Percentiles rank a stretch among this genome's conserved stretches.
These are phyloP conservation scores for Yamadazyma triangularis DNA, from an alignment of 1,139 yeast genomes.

Conservation along the genomic window DNA sequence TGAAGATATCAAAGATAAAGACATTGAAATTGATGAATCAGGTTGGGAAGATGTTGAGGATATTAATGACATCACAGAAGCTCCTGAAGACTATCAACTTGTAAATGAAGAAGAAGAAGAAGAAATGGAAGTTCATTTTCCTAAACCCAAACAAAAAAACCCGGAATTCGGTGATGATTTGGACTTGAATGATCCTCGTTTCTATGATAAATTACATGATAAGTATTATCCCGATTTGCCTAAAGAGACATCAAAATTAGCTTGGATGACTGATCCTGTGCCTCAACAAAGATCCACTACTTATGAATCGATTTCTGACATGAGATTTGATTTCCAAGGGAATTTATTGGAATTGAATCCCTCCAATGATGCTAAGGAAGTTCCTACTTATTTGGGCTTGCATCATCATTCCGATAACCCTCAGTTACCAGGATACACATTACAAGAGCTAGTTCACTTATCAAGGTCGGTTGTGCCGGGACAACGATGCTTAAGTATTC, in stretches of 20 bases:
- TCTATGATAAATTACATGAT: constrained; percentile 72
- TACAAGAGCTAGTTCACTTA: constrained; percentile 75
- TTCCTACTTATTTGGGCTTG: constrained; percentile 62
- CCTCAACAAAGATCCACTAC: constrained; percentile 42
- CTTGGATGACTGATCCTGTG: constrained; percentile 81
- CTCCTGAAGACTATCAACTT: constrained; percentile 44
- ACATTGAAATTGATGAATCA: constrained; percentile 28
- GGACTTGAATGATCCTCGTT: constrained; percentile 71
- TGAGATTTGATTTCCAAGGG: constrained; percentile 88
- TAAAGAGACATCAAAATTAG: constrained; percentile 70
- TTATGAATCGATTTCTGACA: constrained; percentile 60
- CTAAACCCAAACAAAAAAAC: constrained; percentile 36
- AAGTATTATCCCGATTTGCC: constrained; percentile 90
- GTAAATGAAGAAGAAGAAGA: constrained; percentile 12
- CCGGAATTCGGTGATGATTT: constrained; percentile 26
- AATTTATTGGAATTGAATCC: constrained; percentile 49
- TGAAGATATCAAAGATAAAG: constrained; percentile 21
- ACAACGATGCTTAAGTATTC: constrained; percentile 83
- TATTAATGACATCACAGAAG: constrained; percentile 29
- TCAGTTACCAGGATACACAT: constrained; percentile 86
- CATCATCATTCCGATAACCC: constrained; percentile 93
- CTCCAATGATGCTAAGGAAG: constrained; percentile 37
- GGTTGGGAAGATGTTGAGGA: constrained; percentile 42
- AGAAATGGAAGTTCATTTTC: constrained; percentile 54
- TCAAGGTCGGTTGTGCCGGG: constrained; percentile 77